These are phyloP conservation scores for Mycena venus DNA, from an alignment of 768 basidiomycete species.

Conservation along the genomic window DNA sequence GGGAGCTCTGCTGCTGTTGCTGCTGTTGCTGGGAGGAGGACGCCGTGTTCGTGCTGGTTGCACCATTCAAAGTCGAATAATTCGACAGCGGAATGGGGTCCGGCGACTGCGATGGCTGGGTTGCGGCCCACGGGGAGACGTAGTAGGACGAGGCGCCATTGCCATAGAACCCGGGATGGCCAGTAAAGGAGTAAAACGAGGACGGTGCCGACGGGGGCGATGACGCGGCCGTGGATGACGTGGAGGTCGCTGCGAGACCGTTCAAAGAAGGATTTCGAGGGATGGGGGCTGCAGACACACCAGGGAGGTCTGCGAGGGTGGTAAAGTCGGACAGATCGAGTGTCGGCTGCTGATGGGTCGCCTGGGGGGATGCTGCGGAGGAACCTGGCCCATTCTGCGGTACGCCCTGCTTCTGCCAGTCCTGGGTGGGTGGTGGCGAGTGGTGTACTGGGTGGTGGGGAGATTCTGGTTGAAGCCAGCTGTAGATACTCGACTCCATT, in stretches of 20 bases:
- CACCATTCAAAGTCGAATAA: constrained; percentile 33
- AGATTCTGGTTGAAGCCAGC: constrained; percentile 57
- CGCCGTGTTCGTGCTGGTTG: constrained; percentile 43
- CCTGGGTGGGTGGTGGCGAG: constrained; percentile 46
- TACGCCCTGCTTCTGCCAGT: constrained; percentile 58
- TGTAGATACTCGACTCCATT: constrained; percentile 61
- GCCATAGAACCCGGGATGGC: constrained; percentile 45
- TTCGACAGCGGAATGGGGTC: constrained; percentile 35
- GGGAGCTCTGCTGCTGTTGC: constrained; percentile 35
- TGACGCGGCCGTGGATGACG: constrained; percentile 44
- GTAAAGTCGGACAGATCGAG: constrained; percentile 60
- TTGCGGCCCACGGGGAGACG: constrained; percentile 37
- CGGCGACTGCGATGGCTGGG: constrained; percentile 40
- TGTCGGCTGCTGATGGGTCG: constrained; percentile 39
- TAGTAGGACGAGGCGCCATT: constrained; percentile 22
- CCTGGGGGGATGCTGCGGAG: constrained; percentile 38
- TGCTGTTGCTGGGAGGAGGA: constrained; percentile 39
- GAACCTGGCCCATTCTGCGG: constrained; percentile 27
- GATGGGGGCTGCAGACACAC: constrained; percentile 45
- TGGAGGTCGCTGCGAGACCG: constrained; percentile 72
- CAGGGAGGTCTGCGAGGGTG: constrained; percentile 55
- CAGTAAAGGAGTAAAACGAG: constrained; percentile 59
- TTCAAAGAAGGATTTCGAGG: constrained; percentile 62
- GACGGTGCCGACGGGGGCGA: constrained; percentile 41
- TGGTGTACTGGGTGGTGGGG: constrained; percentile 47